Evolutionary conservation across 768 basidiomycete genomes (phyloP), one percentile per base, ranked within the genome.

Genomic region (Heimioporus sp.): DNA sequence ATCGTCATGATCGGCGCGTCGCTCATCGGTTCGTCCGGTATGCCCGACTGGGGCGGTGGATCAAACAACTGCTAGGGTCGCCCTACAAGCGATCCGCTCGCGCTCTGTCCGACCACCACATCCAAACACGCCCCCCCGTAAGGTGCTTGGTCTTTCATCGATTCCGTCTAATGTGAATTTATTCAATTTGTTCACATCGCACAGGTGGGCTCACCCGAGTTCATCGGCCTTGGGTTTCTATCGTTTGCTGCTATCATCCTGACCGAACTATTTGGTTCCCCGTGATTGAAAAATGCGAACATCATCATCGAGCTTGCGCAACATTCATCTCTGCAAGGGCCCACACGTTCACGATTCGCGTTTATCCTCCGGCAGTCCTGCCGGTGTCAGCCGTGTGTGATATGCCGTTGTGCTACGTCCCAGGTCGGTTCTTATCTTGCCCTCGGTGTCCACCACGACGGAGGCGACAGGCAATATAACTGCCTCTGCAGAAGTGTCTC

Each of bases 401-500:
- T 81, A 49, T 5, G 68, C n/a, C n/a, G n/a, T 31, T 10, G n/a
- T 17, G 4, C 36, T 31, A 28, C 2, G 4, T 28, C 5, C 52
- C 10, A 9, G 11, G 67, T 57, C 52, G n/a, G 7, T 11, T 49
- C 28, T 39, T 13, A 47, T 21, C 19, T 9, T 13, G n/a, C n/a
- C 45, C 15, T 11, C 46, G 87, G 82, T 90, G 7, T 87, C 87
- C 0, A 65, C 83, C 0, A 80, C 85, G 0, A 87, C 92, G 85
- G 91, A 92, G 68, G 85, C 88, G 8, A 92, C 90, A 47, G 91
- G 91, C 5, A 90, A 93, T 59, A 82, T 89, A 57, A 88, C 90
- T 2, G 88, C 90, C 0, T 86, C 86, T 12, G 85, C 86, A 2
- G 92, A 94, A 65, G 87, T 90, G 12, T 92, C 89, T 2, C 80